phyloP scores from a whole-genome alignment of 2,329 filamentous ascomycete species.

The Aspergillus phoenicis region DNA sequence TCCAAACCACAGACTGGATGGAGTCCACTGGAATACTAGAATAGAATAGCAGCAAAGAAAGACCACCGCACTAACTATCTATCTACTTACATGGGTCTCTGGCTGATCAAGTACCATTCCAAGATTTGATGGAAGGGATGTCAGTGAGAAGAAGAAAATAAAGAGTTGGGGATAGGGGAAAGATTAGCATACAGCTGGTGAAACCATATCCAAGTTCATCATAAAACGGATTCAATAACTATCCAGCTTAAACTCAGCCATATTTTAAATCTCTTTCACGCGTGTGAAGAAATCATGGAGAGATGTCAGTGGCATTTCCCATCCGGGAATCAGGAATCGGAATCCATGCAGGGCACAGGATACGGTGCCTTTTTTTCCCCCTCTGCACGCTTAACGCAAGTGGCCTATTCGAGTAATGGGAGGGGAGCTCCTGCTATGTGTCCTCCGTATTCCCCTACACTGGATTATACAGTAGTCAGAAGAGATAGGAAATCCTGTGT shows the following conservation, averaged over 20 bases:
- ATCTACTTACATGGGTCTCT: too few species aligned
- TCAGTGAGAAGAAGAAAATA: too few species aligned
- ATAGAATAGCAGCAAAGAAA: too few species aligned
- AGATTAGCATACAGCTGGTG: not conserved
- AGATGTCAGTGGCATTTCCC: slow-evolving; percentile 2
- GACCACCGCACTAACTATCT: too few species aligned
- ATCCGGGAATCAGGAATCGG: slow-evolving; percentile 5
- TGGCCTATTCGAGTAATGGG: slow-evolving; percentile 24
- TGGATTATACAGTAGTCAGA: too few species aligned
- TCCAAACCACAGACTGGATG: too few species aligned
- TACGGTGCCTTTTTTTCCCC: slow-evolving; percentile 14
- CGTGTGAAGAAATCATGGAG: slow-evolving; percentile 2
- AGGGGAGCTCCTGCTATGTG: not conserved
- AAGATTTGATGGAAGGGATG: too few species aligned
- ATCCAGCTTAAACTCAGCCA: not conserved
- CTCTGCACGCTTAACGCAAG: slow-evolving; percentile 21
- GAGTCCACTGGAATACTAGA: too few species aligned
- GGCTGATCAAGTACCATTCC: too few species aligned
- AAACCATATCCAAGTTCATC: not conserved
- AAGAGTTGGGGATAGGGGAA: not conserved
- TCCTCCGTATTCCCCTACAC: too few species aligned
- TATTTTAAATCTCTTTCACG: not conserved
- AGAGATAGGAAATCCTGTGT: too few species aligned
- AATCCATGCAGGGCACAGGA: slow-evolving; percentile 22
- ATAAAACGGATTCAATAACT: not conserved